Evolutionary conservation across 192 early-diverging fungal species (phyloP).

Genomic region (Backusella macrospora): DNA sequence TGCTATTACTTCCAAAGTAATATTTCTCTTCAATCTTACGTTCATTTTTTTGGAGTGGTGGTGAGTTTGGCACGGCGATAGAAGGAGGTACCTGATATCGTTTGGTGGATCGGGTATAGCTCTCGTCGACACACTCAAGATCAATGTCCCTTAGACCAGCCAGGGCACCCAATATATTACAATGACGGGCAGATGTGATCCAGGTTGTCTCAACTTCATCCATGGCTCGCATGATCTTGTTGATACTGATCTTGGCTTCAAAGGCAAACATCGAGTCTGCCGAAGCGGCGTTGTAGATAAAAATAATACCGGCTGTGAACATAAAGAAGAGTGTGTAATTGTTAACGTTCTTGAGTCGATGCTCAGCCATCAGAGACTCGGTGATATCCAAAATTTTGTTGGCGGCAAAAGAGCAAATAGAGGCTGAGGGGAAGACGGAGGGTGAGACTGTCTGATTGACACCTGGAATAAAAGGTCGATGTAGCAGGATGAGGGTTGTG

Average conservation of each 20-base stretch:
- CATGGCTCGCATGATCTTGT: conserved; percentile 38
- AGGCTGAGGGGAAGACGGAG: conserved; percentile 32
- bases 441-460: conserved; percentile 2
- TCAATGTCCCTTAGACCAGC: conserved; percentile 38
- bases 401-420: conserved; percentile 39
- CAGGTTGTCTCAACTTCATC: conserved; percentile 37
- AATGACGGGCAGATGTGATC: conserved; percentile 36
- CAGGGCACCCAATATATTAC: conserved; percentile 36
- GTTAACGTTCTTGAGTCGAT: conserved; percentile 31
- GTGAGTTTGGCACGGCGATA: conserved; percentile 41
- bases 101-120: conserved; percentile 16
- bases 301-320: conserved; percentile 43
- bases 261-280: conserved; percentile 31
- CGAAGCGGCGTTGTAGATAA: conserved; percentile 37
- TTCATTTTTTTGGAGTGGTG: neutral
- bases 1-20: conserved; percentile 3
- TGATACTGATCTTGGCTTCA: conserved; percentile 40
- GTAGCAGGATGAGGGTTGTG: conserved; percentile 51
- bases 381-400: conserved; percentile 44
- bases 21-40: conserved; percentile 3
- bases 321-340: conserved; percentile 39
- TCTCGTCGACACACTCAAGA: conserved; percentile 30
- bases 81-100: conserved; percentile 1
- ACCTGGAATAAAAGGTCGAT: conserved; percentile 54
- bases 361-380: conserved; percentile 29